Base-by-base conservation (phyloP, 805 yeast genomes). In the Schizosaccharomyces osmophilus region DNA sequence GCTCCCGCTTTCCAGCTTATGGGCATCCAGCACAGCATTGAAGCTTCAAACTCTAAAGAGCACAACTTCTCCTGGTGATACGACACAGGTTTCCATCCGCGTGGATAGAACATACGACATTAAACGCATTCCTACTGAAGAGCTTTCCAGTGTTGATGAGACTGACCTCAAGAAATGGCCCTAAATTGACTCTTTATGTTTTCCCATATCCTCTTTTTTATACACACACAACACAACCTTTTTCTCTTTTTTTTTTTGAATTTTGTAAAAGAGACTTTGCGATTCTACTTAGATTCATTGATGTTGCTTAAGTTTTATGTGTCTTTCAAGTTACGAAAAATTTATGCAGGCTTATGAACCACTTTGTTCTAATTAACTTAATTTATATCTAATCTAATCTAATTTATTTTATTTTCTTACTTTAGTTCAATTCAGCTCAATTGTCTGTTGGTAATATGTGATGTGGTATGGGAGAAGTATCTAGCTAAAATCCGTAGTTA, bases 1-100 rank as follows among this genome's bases (percentile, higher is more conserved):
- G 3, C 73, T 88, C 61, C 96, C 96, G 0, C 71, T 89, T 59
- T 81, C 95, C 0, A 80, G 95, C 0, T 78, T 88, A 78, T 88
- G 97, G 97, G 95, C 96, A 24, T 36, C 61, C 1, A 22, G 26
- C 45, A 41, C 43, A 6, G 60, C 60, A 2, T 13, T 29, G 22
- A 57, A 57, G 45, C 45, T 57, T 22, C 57, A 51, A 51, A 51
- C n/a, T 17, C 8, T 51, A 29, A 51, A 51, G 22, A 29, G 11
- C n/a, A 24, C 31, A 22, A 24, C 57, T 2, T 17, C 31, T 22
- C 57, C 31, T 19, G 36, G 36, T 4, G 31, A 22, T 17, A 29
- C 36, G 9, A 51, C 57, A 1, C 36, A 51, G 36, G 31, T 51
- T 22, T 24, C 57, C 11, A 51, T 51, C 15, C 31, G 57, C 5